These are phyloP conservation scores for Pyronema omphalodes DNA, from an alignment of 495 filamentous ascomycete genomes.

Conservation along the genomic window DNA sequence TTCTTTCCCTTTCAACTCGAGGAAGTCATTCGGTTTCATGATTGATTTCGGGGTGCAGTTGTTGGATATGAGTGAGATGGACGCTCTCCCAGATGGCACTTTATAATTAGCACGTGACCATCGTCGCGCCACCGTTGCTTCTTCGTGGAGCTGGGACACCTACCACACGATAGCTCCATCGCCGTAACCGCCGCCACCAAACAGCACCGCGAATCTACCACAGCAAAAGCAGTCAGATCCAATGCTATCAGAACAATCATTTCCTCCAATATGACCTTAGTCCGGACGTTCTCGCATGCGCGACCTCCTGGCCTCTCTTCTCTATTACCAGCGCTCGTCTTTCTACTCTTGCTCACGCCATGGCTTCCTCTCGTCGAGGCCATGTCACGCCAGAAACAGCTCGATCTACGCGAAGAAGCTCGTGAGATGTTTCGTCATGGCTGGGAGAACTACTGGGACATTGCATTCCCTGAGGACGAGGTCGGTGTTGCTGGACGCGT, in stretches of 20 bases:
- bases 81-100: too few relatives aligned
- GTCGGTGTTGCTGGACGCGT: conserved; percentile 24
- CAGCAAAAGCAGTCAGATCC: neutral
- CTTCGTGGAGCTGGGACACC: too few relatives aligned
- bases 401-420: conserved; percentile 47
- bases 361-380: neutral
- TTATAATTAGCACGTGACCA: too few relatives aligned
- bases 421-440: conserved; percentile 93
- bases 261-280: conserved; percentile 12
- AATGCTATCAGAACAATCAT: neutral
- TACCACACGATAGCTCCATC: too few relatives aligned
- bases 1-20: too few relatives aligned
- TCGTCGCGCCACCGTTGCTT: too few relatives aligned
- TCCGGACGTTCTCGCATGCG: neutral
- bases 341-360: neutral
- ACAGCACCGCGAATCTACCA: too few relatives aligned
- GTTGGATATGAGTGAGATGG: too few relatives aligned
- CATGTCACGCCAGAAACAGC: conserved; percentile 16
- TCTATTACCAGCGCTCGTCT: neutral
- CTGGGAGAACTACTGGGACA: conserved; percentile 80
- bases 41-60: too few relatives aligned
- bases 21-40: too few relatives aligned
- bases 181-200: too few relatives aligned
- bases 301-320: neutral
- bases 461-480: conserved; percentile 96